Evolutionary conservation across 176 grass and related monocot genomes (phyloP).

Genomic region (Eragrostis nindensis): DNA sequence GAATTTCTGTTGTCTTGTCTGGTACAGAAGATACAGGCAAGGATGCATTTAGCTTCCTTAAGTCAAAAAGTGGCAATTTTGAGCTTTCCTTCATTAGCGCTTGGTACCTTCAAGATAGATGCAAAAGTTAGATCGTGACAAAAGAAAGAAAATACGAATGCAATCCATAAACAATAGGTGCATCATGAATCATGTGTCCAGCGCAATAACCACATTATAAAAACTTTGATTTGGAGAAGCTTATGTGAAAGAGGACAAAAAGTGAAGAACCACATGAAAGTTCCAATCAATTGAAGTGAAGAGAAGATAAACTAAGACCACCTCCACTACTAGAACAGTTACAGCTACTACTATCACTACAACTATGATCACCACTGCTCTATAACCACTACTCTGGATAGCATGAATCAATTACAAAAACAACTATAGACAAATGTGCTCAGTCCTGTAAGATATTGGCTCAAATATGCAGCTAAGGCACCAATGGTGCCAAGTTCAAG

Average conservation of each 20-base stretch:
- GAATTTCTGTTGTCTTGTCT: constrained; percentile 54
- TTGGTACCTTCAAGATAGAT: constrained; percentile 96
- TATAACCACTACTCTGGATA: not conserved
- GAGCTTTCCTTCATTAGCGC: constrained; percentile 81
- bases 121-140: too few species aligned
- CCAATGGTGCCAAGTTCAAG: not conserved
- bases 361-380: not conserved
- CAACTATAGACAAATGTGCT: not conserved
- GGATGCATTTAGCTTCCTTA: constrained; percentile 78
- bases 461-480: not conserved
- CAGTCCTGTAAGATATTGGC: not conserved
- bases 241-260: constrained; percentile 4
- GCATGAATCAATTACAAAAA: constrained; percentile 14
- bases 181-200: not conserved
- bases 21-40: constrained; percentile 68
- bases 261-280: not conserved
- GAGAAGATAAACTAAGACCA: not conserved
- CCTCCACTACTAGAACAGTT: not conserved
- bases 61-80: constrained; percentile 76
- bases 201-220: not conserved
- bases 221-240: constrained; percentile 4
- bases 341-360: not conserved
- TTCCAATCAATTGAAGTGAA: not conserved
- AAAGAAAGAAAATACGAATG: not conserved
- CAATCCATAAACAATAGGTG: not conserved